These are phyloP conservation scores for Phialemonium atrogriseum DNA, from an alignment of 2,329 filamentous ascomycete species.

Conservation along the genomic window DNA sequence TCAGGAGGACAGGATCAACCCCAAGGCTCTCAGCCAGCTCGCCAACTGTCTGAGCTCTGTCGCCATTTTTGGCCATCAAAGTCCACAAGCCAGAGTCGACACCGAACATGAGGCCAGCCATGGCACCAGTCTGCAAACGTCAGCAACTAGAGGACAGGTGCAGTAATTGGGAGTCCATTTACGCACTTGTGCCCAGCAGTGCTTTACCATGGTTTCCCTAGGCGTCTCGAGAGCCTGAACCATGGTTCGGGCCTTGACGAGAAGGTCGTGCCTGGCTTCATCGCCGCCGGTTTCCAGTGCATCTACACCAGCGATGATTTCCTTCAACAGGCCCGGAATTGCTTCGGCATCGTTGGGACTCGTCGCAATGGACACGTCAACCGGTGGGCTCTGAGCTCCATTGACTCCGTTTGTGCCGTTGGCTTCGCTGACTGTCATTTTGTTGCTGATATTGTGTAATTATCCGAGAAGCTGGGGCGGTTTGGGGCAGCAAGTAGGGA, in stretches of 20 bases:
- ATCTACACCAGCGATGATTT: too few relatives aligned
- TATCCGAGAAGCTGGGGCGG: too few relatives aligned
- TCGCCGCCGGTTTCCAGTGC: constrained; percentile 5
- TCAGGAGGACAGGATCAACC: constrained; percentile 18
- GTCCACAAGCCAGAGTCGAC: constrained; percentile 27
- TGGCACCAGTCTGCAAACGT: constrained; percentile 3
- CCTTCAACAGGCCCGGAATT: too few relatives aligned
- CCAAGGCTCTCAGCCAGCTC: constrained; percentile 21
- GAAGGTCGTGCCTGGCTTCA: constrained; percentile 19
- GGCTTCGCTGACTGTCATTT: too few relatives aligned
- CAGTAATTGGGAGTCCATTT: too few relatives aligned
- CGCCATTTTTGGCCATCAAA: constrained; percentile 21
- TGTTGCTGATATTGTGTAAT: too few relatives aligned
- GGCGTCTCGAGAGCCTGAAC: constrained; percentile 33
- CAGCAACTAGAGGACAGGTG: too few relatives aligned
- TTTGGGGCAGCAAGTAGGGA: too few relatives aligned
- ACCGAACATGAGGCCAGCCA: constrained; percentile 13
- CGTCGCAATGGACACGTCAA: too few relatives aligned
- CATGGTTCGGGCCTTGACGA: constrained; percentile 23
- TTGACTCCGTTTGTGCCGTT: too few relatives aligned
- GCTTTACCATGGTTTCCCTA: constrained; percentile 37
- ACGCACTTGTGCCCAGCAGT: constrained; percentile 35
- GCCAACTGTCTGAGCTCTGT: constrained; percentile 20
- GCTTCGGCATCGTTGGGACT: too few relatives aligned
- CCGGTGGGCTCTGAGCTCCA: too few relatives aligned